Conservation (phyloP, 106 monocot species). For the Dioscorea zingiberensis region DNA sequence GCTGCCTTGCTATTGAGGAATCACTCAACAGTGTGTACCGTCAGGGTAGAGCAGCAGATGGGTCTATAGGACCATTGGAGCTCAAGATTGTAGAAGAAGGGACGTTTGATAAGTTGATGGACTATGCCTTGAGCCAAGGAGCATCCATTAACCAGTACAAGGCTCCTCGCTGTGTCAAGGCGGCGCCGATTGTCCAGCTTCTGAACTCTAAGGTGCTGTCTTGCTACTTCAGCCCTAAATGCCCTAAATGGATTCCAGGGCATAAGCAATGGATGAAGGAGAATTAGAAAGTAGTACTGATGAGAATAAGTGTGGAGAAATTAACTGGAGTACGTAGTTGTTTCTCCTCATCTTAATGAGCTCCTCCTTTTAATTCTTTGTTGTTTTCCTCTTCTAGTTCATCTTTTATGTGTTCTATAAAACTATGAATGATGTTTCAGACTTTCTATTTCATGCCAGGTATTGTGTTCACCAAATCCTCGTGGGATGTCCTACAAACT, state of each 20-base stretch:
- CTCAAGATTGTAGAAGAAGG: slow-evolving; percentile 72
- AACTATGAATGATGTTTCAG: not conserved
- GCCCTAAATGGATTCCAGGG: slow-evolving; percentile 65
- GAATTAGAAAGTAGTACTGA: not conserved
- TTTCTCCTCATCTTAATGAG: too few relatives aligned
- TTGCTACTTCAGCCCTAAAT: slow-evolving; percentile 69
- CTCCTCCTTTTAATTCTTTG: too few relatives aligned
- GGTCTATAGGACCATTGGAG: slow-evolving; percentile 80
- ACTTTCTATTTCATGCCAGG: too few relatives aligned
- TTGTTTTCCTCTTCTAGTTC: too few relatives aligned
- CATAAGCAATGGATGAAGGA: slow-evolving; percentile 47
- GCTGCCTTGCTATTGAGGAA: slow-evolving; percentile 76
- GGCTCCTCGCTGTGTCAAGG: slow-evolving; percentile 69
- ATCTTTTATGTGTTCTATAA: too few relatives aligned
- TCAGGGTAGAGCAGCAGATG: slow-evolving; percentile 51
- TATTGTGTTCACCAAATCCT: not conserved
- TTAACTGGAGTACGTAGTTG: too few relatives aligned
- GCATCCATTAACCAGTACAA: slow-evolving; percentile 94
- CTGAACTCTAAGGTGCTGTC: slow-evolving; percentile 40
- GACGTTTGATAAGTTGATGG: slow-evolving; percentile 83
- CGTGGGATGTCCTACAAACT: not conserved
- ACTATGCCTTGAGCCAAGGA: slow-evolving; percentile 61
- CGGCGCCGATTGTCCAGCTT: slow-evolving; percentile 42
- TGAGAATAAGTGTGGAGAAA: too few relatives aligned
- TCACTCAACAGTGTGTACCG: slow-evolving; percentile 79